Conservation (phyloP, 2,329 filamentous ascomycete species). For the Apiospora rasikravindrae region DNA sequence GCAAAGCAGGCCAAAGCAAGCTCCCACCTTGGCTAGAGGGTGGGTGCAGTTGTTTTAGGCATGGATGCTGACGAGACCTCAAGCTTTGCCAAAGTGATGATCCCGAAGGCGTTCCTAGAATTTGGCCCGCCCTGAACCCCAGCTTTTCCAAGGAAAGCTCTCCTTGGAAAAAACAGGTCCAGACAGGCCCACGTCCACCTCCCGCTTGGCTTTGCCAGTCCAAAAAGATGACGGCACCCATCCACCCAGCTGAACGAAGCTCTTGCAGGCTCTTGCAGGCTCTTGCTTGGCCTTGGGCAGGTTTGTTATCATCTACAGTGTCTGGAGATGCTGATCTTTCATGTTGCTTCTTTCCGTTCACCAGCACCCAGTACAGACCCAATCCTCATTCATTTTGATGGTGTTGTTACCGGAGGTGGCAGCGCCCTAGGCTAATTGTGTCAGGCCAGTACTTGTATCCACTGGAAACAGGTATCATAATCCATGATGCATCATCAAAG, state of each 20-base stretch:
- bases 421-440: neutral
- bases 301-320: neutral
- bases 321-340: neutral
- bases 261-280: no score
- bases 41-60: slow-evolving; percentile 9
- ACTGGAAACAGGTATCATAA: neutral
- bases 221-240: neutral
- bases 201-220: neutral
- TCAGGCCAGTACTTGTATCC: neutral
- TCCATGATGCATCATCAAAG: neutral
- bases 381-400: neutral
- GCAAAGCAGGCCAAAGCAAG: neutral
- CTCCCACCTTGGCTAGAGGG: slow-evolving; percentile 1
- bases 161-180: neutral
- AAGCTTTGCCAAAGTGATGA: neutral
- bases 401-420: neutral
- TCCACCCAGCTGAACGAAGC: neutral
- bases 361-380: neutral
- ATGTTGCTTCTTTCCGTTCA: neutral
- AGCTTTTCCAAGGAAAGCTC: slow-evolving; percentile 12
- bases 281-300: no score
- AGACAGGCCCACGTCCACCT: neutral
- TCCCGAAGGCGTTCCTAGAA: neutral
- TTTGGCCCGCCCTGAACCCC: neutral
- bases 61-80: slow-evolving; percentile 12